phyloP scores from a whole-genome alignment of 2,329 filamentous ascomycete species.

The Lachnellula cervina region DNA sequence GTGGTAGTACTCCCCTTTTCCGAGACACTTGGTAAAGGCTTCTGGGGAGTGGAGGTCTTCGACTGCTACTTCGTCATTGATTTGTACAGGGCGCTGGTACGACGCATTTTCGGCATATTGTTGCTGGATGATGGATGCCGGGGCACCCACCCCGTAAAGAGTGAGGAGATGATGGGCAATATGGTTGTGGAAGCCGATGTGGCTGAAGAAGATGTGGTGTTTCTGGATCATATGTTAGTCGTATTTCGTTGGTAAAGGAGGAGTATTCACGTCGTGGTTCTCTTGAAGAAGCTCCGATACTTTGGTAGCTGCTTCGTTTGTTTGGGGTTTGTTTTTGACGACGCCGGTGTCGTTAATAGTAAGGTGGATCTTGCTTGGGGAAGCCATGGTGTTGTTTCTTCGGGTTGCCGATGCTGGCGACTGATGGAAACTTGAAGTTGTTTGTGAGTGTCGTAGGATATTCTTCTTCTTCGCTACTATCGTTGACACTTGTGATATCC shows the following conservation, averaged over 20 bases:
- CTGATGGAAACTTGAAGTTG: constrained; percentile 12
- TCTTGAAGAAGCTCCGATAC: constrained; percentile 67
- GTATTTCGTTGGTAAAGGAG: not conserved
- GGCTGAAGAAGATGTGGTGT: constrained; percentile 79
- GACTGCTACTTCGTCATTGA: constrained; percentile 30
- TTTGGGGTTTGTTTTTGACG: constrained; percentile 42
- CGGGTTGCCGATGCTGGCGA: constrained; percentile 9
- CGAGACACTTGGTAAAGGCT: constrained; percentile 55
- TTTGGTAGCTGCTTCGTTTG: constrained; percentile 55
- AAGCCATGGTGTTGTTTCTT: constrained; percentile 22
- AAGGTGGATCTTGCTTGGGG: constrained; percentile 42
- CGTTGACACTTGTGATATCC: not conserved
- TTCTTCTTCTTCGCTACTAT: not conserved
- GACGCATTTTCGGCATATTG: constrained; percentile 60
- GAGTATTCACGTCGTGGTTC: constrained; percentile 55
- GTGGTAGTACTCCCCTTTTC: constrained; percentile 60
- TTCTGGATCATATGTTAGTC: constrained; percentile 38
- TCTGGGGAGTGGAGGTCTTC: constrained; percentile 44
- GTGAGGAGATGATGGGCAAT: constrained; percentile 73
- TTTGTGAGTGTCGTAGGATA: constrained; percentile 2
- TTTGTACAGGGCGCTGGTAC: constrained; percentile 58
- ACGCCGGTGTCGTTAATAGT: constrained; percentile 46
- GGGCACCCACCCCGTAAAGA: constrained; percentile 70
- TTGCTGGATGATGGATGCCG: constrained; percentile 51
- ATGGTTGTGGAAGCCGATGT: constrained; percentile 74